These are phyloP conservation scores for Xylaria sp. DNA, from an alignment of 495 filamentous ascomycete species.

Conservation along the genomic window DNA sequence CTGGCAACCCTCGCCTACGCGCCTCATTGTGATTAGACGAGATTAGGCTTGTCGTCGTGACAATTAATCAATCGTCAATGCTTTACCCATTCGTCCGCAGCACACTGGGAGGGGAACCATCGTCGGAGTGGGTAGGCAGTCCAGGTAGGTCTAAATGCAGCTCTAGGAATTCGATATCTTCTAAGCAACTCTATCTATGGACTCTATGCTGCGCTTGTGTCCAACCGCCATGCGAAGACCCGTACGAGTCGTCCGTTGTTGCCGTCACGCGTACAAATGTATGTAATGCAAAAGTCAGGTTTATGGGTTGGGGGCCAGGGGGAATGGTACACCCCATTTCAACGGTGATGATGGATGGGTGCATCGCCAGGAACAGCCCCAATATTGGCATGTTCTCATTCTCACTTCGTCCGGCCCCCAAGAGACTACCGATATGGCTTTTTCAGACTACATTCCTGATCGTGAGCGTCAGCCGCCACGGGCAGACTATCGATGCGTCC, in stretches of 20 bases:
- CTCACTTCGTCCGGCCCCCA: constrained; percentile 1
- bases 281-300: constrained; percentile 20
- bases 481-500: constrained; percentile 25
- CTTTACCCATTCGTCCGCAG: background rate
- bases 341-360: background rate
- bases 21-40: constrained; percentile 7
- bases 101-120: background rate
- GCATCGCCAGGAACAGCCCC: background rate
- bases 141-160: constrained; percentile 2
- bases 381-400: background rate
- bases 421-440: background rate
- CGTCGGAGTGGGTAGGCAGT: background rate
- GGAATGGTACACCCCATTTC: constrained; percentile 2
- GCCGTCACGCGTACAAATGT: background rate
- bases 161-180: constrained; percentile 14
- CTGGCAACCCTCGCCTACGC: constrained; percentile 3
- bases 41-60: background rate
- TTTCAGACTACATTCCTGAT: constrained; percentile 10
- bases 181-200: constrained; percentile 19
- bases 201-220: constrained; percentile 5
- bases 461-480: constrained; percentile 12
- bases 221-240: background rate
- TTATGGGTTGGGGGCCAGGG: constrained; percentile 20
- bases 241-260: background rate
- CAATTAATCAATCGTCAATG: constrained; percentile 11